Conservation (phyloP, 192 early-diverging fungal species). For the Linnemannia zychae region DNA sequence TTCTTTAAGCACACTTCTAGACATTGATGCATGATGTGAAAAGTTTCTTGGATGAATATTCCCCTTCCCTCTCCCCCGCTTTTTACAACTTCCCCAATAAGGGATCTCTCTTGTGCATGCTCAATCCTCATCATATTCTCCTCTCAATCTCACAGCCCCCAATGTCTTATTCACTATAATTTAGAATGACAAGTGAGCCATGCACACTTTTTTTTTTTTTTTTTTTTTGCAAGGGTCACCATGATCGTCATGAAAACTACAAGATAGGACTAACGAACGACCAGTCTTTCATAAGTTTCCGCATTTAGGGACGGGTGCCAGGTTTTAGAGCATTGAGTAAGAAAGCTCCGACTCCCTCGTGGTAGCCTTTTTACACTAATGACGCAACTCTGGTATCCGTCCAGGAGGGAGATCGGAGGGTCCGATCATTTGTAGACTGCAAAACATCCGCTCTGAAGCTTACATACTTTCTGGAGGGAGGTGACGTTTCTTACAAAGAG, state of each 20-base stretch:
- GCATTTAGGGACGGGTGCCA: neutral
- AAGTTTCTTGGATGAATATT: neutral
- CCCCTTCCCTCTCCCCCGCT: neutral
- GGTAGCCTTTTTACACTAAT: neutral
- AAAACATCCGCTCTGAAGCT: no score
- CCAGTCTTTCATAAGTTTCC: neutral
- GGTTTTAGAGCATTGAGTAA: neutral
- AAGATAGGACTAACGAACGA: neutral
- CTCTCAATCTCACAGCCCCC: neutral
- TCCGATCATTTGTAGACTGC: neutral
- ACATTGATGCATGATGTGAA: neutral
- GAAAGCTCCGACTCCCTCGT: constrained; percentile 10
- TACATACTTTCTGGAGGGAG: no score
- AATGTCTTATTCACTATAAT: neutral
- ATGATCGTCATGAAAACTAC: neutral
- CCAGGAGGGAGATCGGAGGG: neutral
- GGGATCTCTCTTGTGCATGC: neutral
- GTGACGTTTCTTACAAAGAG: no score
- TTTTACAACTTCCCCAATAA: neutral
- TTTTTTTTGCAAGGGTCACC: constrained; percentile 1
- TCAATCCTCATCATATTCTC: neutral
- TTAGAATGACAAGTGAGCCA: neutral
- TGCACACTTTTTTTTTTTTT: neutral
- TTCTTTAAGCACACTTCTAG: neutral
- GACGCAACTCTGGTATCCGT: neutral